Conservation (phyloP, 345 rosid species). For the Psidium friedrichsthalianum region DNA sequence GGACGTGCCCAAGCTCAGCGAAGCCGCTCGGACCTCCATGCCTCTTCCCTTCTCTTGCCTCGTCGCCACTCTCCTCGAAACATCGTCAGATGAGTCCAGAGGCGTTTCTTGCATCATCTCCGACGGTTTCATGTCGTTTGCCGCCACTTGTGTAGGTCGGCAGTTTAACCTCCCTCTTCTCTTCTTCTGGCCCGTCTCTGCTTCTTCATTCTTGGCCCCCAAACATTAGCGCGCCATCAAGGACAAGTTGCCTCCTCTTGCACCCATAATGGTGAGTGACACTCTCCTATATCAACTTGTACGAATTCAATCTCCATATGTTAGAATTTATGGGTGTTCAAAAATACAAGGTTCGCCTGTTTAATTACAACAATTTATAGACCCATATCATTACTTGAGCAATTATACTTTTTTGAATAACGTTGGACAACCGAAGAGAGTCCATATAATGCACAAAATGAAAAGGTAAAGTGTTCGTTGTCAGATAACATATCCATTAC, state of each 20-base stretch:
- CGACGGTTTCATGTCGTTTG: not conserved
- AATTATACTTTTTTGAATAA: not conserved
- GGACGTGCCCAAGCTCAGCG: not conserved
- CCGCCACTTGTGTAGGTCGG: not conserved
- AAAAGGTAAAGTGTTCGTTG: no score
- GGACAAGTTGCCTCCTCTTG: not conserved
- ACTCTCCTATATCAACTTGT: not conserved
- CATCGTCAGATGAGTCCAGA: not conserved
- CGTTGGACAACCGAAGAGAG: not conserved
- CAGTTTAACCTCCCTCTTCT: not conserved
- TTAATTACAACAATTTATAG: not conserved
- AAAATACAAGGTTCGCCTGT: not conserved
- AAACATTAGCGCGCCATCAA: not conserved
- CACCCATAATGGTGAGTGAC: slow-evolving; percentile 3
- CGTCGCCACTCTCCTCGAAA: not conserved
- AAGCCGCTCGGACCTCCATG: not conserved
- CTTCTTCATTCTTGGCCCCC: not conserved
- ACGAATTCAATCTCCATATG: not conserved
- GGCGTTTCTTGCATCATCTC: not conserved
- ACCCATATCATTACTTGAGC: not conserved
- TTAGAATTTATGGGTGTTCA: not conserved
- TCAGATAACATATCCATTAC: no score
- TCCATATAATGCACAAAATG: no score
- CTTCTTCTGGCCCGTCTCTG: not conserved
- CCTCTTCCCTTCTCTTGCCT: not conserved